Conservation (phyloP, 495 filamentous ascomycete species). For the Talaromyces thailandensis region DNA sequence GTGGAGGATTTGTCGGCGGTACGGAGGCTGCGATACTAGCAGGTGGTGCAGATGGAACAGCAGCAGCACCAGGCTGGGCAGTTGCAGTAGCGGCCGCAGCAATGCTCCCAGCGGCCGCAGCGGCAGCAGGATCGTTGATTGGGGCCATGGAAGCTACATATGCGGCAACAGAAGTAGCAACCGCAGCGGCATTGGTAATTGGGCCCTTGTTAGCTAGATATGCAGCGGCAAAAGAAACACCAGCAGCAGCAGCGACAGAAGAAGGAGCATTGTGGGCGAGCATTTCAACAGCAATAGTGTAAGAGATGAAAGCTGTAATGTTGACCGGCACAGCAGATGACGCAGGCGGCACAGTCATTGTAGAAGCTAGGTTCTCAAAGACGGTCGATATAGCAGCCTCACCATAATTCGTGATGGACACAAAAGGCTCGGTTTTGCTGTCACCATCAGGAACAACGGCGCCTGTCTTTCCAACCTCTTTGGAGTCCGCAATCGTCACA, state of each 20-base stretch:
- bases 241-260: background rate
- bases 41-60: background rate
- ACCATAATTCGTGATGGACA: background rate
- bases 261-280: background rate
- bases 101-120: background rate
- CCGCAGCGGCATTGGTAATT: no score
- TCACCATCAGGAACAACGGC: background rate
- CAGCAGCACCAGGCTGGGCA: background rate
- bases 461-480: constrained; percentile 6
- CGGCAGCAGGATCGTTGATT: background rate
- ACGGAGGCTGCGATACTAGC: background rate
- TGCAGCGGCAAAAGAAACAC: background rate
- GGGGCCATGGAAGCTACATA: no score
- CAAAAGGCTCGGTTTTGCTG: background rate
- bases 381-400: background rate
- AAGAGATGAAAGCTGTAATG: background rate
- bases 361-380: background rate
- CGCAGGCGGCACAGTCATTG: background rate
- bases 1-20: background rate
- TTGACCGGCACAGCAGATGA: background rate
- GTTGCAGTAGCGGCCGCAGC: background rate
- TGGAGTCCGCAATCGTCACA: constrained; percentile 45
- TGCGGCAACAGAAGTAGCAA: no score
- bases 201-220: no score
- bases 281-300: background rate